phyloP scores from a whole-genome alignment of 2,329 filamentous ascomycete genomes.

The Botrytis tulipae region DNA sequence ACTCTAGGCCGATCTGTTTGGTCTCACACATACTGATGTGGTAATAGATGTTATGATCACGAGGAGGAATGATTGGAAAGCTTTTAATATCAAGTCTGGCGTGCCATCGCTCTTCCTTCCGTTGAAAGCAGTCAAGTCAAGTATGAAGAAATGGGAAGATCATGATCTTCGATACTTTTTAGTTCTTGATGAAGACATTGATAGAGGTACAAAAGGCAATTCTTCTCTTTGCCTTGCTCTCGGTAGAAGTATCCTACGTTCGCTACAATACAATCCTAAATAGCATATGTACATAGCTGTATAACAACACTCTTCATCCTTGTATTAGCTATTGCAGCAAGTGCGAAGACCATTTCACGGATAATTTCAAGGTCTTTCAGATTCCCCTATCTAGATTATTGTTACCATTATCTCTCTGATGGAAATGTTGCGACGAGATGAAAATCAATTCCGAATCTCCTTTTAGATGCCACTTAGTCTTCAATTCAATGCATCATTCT shows the following conservation, averaged over 20 bases:
- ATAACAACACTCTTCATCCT: neutral
- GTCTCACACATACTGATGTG: neutral
- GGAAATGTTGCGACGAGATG: neutral
- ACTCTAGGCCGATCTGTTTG: neutral
- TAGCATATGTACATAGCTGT: too few relatives aligned
- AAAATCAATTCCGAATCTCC: neutral
- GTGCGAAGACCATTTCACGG: neutral
- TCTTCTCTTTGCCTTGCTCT: neutral
- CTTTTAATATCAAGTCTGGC: neutral
- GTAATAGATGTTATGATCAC: neutral
- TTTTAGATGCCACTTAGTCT: too few relatives aligned
- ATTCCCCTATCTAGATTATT: neutral
- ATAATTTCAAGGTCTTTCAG: neutral
- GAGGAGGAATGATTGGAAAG: neutral
- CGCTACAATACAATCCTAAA: too few relatives aligned
- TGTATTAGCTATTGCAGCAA: neutral
- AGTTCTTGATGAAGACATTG: neutral
- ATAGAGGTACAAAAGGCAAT: neutral
- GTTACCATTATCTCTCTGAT: neutral
- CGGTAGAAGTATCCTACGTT: neutral
- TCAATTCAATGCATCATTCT: neutral
- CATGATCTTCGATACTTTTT: neutral
- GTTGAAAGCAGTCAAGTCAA: neutral
- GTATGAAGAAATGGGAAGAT: neutral
- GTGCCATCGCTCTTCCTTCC: neutral